Evolutionary conservation across 106 monocot species (phyloP).

Genomic region (Posidonia australis): DNA sequence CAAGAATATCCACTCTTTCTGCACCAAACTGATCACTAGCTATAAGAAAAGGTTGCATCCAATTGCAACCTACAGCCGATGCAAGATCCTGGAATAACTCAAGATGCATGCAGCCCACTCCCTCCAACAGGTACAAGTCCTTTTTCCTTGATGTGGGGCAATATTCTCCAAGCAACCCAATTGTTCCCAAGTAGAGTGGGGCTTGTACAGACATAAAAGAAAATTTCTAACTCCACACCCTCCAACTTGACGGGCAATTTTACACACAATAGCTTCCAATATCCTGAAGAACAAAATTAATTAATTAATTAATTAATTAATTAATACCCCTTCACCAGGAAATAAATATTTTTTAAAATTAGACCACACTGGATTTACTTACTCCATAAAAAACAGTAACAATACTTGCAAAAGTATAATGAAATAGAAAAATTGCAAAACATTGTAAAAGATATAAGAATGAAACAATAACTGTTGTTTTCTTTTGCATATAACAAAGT

Average conservation of each 20-base stretch:
- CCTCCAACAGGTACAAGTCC: constrained; percentile 2
- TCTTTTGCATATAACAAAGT: background rate
- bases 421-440: background rate
- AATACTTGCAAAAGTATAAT: background rate
- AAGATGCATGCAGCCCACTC: constrained; percentile 19
- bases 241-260: constrained; percentile 14
- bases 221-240: constrained; percentile 13
- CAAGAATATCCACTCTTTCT: background rate
- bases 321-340: too few species aligned
- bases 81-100: constrained; percentile 6
- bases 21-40: background rate
- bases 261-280: background rate
- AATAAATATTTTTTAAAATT: too few species aligned
- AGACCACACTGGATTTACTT: too few species aligned
- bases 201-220: constrained; percentile 57
- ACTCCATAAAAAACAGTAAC: too few species aligned
- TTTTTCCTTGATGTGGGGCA: constrained; percentile 35
- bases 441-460: background rate
- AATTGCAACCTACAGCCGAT: constrained; percentile 4
- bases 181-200: constrained; percentile 36
- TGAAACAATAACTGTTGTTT: too few species aligned
- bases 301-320: too few species aligned
- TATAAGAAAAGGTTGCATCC: constrained; percentile 7
- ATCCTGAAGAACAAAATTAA: too few species aligned
- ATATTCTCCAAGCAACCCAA: constrained; percentile 53